These are phyloP conservation scores for Euphorbia tirucalli DNA, from an alignment of 345 rosid species.

Conservation along the genomic window DNA sequence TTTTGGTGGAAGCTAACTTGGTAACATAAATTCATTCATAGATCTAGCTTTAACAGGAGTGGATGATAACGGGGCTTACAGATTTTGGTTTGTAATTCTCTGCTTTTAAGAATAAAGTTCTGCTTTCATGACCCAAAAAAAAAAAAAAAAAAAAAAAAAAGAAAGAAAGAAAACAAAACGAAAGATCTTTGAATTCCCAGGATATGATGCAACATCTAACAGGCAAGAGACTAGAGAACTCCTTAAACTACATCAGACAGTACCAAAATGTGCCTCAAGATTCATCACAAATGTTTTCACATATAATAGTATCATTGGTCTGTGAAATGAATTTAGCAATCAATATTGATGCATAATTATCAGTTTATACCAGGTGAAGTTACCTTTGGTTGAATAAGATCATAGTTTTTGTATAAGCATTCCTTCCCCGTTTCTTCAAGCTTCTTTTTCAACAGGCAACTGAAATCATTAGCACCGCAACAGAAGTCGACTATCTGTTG, in stretches of 20 bases:
- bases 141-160: too few species aligned
- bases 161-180: too few species aligned
- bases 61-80: too few species aligned
- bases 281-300: neutral
- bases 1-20: too few species aligned
- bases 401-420: slow-evolving; percentile 79
- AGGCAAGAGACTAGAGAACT: neutral
- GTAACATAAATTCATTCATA: too few species aligned
- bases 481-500: slow-evolving; percentile 89
- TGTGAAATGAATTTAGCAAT: neutral
- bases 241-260: neutral
- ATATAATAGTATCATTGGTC: neutral
- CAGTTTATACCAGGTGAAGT: neutral
- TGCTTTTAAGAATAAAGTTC: neutral
- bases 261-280: neutral
- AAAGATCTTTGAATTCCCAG: too few species aligned
- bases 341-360: neutral
- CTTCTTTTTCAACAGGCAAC: slow-evolving; percentile 70
- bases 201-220: too few species aligned
- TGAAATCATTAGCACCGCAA: slow-evolving; percentile 95
- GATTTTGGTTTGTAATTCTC: too few species aligned
- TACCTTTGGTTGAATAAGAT: slow-evolving; percentile 75
- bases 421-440: slow-evolving; percentile 81
- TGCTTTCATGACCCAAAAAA: too few species aligned
- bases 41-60: neutral